These are phyloP conservation scores for Dothistroma septosporum DNA, from an alignment of 2,329 filamentous ascomycete species.

Conservation along the genomic window DNA sequence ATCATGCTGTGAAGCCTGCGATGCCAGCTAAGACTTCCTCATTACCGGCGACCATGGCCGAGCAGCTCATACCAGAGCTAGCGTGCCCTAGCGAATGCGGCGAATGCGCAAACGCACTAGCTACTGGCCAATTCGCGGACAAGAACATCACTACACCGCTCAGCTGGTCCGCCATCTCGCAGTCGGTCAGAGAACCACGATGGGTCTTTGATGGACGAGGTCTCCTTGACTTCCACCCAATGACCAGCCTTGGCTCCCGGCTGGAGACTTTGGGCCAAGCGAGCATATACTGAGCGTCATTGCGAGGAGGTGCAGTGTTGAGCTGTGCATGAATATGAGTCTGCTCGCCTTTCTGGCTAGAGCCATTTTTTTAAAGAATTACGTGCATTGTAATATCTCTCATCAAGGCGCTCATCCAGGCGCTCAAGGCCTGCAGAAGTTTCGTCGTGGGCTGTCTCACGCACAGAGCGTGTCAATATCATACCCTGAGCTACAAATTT, in stretches of 20 bases:
- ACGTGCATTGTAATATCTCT: background rate
- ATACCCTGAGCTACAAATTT: background rate
- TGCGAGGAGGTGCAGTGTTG: background rate
- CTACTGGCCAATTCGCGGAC: background rate
- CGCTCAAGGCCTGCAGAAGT: background rate
- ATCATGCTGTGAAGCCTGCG: slow-evolving; percentile 7
- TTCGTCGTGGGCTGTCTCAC: background rate
- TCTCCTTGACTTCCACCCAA: slow-evolving; percentile 25
- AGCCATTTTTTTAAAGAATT: background rate
- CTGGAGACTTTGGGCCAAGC: slow-evolving; percentile 29
- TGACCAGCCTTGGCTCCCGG: slow-evolving; percentile 31
- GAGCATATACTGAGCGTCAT: slow-evolving; percentile 12
- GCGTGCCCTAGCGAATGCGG: slow-evolving; percentile 13
- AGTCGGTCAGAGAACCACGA: slow-evolving; percentile 27
- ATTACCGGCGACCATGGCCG: slow-evolving; percentile 4
- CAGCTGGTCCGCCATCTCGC: slow-evolving; percentile 28
- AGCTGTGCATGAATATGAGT: background rate
- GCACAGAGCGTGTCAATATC: background rate
- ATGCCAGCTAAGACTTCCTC: slow-evolving; percentile 12
- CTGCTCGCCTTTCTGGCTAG: background rate
- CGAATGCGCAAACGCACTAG: slow-evolving; percentile 8
- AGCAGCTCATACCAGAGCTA: slow-evolving; percentile 13
- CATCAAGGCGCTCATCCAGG: background rate
- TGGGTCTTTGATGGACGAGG: slow-evolving; percentile 35
- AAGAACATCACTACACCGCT: slow-evolving; percentile 16